Percentiles rank a stretch among this genome's conserved stretches.
These are phyloP conservation scores for Pichia pseudocactophila DNA, from an alignment of 805 yeast genomes.

Conservation along the genomic window DNA sequence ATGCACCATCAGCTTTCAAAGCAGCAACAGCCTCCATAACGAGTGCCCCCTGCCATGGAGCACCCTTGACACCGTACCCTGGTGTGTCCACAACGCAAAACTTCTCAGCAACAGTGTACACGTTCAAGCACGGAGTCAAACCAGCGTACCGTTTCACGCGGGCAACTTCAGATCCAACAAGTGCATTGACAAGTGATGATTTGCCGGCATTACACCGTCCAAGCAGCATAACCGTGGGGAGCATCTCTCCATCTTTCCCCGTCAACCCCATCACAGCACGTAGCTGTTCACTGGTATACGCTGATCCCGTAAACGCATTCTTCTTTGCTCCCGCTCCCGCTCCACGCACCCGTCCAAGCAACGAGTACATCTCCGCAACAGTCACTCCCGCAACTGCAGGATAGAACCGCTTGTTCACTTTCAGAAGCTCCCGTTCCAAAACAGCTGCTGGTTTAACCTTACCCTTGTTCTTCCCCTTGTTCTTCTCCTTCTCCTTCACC, in stretches of 20 bases:
- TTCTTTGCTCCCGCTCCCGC: too few species aligned
- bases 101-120: constrained; percentile 56
- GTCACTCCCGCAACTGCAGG: too few species aligned
- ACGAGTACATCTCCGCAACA: constrained; percentile 44
- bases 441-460: too few species aligned
- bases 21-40: constrained; percentile 42
- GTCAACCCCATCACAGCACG: background rate
- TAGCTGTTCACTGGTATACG: background rate
- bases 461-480: too few species aligned
- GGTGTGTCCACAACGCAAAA: constrained; percentile 77
- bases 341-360: too few species aligned
- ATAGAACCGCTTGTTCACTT: too few species aligned
- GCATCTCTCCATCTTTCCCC: background rate
- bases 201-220: background rate
- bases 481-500: too few species aligned
- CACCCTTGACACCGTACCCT: constrained; percentile 77
- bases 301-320: background rate
- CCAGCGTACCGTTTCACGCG: constrained; percentile 28
- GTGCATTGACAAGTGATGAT: constrained; percentile 1
- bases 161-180: constrained; percentile 29
- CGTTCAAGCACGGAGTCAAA: constrained; percentile 55
- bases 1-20: constrained; percentile 41
- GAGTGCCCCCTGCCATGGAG: constrained; percentile 56
- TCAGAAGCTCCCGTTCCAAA: too few species aligned
- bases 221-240: background rate